Evolutionary conservation across 108 stramenopile genomes (phyloP).

Genomic region (Skeletonema tropicum): DNA sequence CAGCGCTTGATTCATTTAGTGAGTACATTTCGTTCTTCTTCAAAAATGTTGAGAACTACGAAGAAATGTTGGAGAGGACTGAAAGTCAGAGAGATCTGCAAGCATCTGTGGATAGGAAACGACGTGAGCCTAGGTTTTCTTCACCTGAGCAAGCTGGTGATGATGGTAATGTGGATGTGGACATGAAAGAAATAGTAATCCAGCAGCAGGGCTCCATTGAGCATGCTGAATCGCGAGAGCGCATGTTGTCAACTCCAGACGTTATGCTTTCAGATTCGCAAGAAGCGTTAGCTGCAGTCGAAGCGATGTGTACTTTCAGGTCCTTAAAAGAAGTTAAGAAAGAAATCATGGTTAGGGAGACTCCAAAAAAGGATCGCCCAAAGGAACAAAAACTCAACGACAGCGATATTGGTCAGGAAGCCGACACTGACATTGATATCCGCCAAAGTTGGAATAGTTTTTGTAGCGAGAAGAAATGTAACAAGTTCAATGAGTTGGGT

Average conservation of each 20-base stretch:
- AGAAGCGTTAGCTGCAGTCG: constrained; percentile 39
- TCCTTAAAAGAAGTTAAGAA: constrained; percentile 24
- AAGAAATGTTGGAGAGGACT: constrained; percentile 35
- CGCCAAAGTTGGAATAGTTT: constrained; percentile 25
- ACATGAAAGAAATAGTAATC: neutral
- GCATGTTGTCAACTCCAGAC: constrained; percentile 1
- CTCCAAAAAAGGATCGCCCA: constrained; percentile 5
- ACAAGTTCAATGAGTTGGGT: constrained; percentile 29
- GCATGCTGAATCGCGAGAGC: neutral
- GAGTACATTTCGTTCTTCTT: constrained; percentile 40
- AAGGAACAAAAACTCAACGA: too few species aligned
- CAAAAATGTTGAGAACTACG: constrained; percentile 39
- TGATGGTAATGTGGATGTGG: neutral
- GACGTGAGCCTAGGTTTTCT: constrained; percentile 4
- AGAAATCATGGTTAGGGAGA: constrained; percentile 9
- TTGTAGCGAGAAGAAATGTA: constrained; percentile 24
- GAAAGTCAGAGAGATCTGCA: constrained; percentile 23
- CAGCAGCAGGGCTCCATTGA: neutral
- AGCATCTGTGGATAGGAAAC: neutral
- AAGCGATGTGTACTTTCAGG: constrained; percentile 41
- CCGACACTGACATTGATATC: neutral
- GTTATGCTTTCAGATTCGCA: constrained; percentile 16
- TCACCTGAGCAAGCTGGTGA: neutral
- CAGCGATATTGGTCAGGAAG: too few species aligned
- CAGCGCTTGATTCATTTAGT: constrained; percentile 34